phyloP scores from a whole-genome alignment of 2,329 filamentous ascomycete species.

The Herpotrichia juniperi region DNA sequence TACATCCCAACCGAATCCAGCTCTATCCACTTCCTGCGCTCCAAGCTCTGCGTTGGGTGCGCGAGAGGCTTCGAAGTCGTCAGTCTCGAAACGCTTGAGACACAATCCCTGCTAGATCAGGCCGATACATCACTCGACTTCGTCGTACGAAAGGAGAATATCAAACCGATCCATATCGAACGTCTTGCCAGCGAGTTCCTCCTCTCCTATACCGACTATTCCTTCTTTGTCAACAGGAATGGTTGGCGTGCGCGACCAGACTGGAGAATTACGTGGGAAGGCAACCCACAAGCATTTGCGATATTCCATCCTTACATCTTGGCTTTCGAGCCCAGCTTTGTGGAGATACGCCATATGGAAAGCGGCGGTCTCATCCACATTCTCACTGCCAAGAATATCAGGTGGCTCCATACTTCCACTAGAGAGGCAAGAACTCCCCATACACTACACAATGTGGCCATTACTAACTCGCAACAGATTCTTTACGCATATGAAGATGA shows the following conservation, averaged over 20 bases:
- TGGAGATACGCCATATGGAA: slow-evolving; percentile 95
- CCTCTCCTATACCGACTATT: slow-evolving; percentile 97
- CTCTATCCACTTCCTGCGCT: slow-evolving; percentile 96
- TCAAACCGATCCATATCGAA: slow-evolving; percentile 96
- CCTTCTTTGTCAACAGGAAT: slow-evolving; percentile 98
- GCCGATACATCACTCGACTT: slow-evolving; percentile 98
- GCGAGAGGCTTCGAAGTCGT: slow-evolving; percentile 97
- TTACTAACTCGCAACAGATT: slow-evolving; percentile 66
- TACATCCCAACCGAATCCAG: slow-evolving; percentile 99
- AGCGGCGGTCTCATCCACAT: slow-evolving; percentile 91
- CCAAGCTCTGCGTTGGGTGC: slow-evolving; percentile 95
- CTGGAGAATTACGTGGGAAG: slow-evolving; percentile 98
- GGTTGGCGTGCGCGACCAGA: slow-evolving; percentile 95
- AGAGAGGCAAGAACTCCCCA: slow-evolving; percentile 72
- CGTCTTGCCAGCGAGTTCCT: slow-evolving; percentile 96
- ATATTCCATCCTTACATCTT: slow-evolving; percentile 96
- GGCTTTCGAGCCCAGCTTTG: slow-evolving; percentile 96
- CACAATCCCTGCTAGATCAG: slow-evolving; percentile 94
- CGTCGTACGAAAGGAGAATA: slow-evolving; percentile 89
- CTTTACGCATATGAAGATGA: slow-evolving; percentile 98
- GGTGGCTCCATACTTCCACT: slow-evolving; percentile 96
- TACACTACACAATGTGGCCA: slow-evolving; percentile 8
- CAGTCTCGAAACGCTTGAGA: slow-evolving; percentile 95
- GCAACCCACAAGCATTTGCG: slow-evolving; percentile 87
- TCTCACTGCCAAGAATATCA: slow-evolving; percentile 93